Percentiles rank a stretch among this genome's conserved stretches.
Conservation (phyloP, 2,329 filamentous ascomycete species). For the Tolypocladium sp. region DNA sequence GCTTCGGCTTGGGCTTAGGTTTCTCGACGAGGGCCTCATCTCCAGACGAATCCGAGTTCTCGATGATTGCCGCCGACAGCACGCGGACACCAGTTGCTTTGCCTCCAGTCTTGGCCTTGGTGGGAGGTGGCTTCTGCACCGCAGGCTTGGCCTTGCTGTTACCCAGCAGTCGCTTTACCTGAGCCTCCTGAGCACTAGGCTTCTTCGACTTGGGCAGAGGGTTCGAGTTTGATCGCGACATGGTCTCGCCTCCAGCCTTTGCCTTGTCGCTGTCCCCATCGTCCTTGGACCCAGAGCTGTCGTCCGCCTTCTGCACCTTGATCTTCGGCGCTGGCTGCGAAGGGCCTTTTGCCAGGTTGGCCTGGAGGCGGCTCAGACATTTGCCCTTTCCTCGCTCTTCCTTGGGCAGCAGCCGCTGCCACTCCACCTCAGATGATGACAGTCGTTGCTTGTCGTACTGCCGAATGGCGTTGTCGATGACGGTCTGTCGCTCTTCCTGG, state of each 20-base stretch:
- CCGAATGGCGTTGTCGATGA: conserved; percentile 52
- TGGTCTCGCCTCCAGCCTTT: conserved; percentile 27
- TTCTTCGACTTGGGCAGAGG: conserved; percentile 50
- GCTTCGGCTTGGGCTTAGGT: conserved; percentile 19
- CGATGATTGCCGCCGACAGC: conserved; percentile 47
- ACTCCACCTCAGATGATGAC: conserved; percentile 45
- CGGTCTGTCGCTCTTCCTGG: conserved; percentile 45
- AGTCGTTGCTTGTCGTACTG: conserved; percentile 51
- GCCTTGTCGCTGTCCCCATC: conserved; percentile 21
- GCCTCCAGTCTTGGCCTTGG: conserved; percentile 27
- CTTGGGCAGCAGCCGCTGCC: conserved; percentile 50
- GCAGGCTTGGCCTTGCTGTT: conserved; percentile 24
- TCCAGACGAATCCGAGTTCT: conserved; percentile 47
- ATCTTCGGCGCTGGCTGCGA: conserved; percentile 37
- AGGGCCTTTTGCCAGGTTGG: conserved; percentile 45
- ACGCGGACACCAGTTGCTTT: conserved; percentile 33
- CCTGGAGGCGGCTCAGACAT: conserved; percentile 52
- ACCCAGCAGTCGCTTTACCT: conserved; percentile 44
- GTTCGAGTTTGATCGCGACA: conserved; percentile 43
- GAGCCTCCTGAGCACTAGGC: conserved; percentile 39
- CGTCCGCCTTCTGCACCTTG: conserved; percentile 41
- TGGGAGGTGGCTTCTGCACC: conserved; percentile 24
- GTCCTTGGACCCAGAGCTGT: conserved; percentile 30
- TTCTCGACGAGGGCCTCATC: conserved; percentile 29
- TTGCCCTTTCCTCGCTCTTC: conserved; percentile 50